phyloP scores from a whole-genome alignment of 108 stramenopile genomes.

The Cylindrotheca fusiformis region DNA sequence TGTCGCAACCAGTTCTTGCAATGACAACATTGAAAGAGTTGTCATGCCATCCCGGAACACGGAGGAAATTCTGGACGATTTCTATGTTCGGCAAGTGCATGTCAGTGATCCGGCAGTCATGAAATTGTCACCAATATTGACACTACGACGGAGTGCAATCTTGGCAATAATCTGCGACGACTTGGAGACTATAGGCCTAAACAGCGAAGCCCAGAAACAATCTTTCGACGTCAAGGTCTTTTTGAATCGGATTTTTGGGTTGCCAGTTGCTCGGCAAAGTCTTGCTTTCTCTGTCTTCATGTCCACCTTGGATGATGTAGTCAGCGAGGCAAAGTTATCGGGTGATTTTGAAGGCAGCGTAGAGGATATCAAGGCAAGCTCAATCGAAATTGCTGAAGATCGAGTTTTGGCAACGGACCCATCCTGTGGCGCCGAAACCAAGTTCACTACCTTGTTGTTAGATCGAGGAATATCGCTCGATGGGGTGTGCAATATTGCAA shows the following conservation, averaged over 20 bases:
- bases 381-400: slow-evolving; percentile 28
- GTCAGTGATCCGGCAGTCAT: background rate
- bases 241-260: slow-evolving; percentile 58
- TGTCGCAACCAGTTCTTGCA: slow-evolving; percentile 17
- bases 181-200: slow-evolving; percentile 37
- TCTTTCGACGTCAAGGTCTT: slow-evolving; percentile 44
- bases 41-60: background rate
- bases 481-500: slow-evolving; percentile 7
- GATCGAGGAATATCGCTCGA: slow-evolving; percentile 55
- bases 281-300: slow-evolving; percentile 60
- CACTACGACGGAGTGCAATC: background rate
- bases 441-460: slow-evolving; percentile 39
- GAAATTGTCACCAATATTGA: background rate
- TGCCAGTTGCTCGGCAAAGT: slow-evolving; percentile 45
- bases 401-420: slow-evolving; percentile 42
- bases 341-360: slow-evolving; percentile 71
- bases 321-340: slow-evolving; percentile 49
- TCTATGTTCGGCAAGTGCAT: slow-evolving; percentile 2
- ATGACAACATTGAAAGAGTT: background rate
- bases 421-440: slow-evolving; percentile 48
- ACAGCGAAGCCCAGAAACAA: slow-evolving; percentile 14
- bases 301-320: slow-evolving; percentile 47
- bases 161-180: background rate
- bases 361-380: slow-evolving; percentile 56
- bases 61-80: slow-evolving; percentile 37